Base-by-base conservation (phyloP, 768 basidiomycete genomes). In the Leccinum disarticulatum region DNA sequence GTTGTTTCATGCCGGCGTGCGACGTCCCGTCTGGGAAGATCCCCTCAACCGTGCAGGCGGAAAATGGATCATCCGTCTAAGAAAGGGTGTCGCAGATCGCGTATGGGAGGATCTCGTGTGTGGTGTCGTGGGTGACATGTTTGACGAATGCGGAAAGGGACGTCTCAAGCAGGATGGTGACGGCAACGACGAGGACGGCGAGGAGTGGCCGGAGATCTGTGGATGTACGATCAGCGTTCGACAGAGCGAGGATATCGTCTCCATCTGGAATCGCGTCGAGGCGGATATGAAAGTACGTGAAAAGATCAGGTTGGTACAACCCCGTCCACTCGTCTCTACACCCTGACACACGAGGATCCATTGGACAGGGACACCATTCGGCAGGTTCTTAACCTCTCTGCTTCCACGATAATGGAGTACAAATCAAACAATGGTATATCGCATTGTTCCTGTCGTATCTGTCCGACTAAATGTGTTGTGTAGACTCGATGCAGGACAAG, bases 21-120 rank as follows among this genome's bases (percentile, higher is more conserved):
- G 88, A 25, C 83, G 93, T 47, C 95, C 96, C 1, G 90, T 96
- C 3, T 98, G 96, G 96, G 96, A 98, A 72, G 95, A 97, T 73
- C 90, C 93, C 14, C 78, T 93, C 57, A 97, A 97, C 72, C 73
- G 86, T 52, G 72, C 85, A 15, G 95, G 95, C 28, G 95, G 95
- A 4, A 96, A 95, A 74, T 98, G 95, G 91, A 96, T 96, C 54
- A 83, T 98, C 59, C 90, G 96, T 55, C 81, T 98, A 52, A 85
- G 87, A 66, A 97, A 98, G 71, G 93, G 93, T 48, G 82, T 95
- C 36, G 86, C 91, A 4, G 94, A 96, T 75, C 86, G 92, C 30
- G 76, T 95, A 54, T 96, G 93, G 93, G 93, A 96, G 76, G 88
- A 91, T 66, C 82, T 93, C 49, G 83, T 96, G 33, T 79, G 95